A percentile compares a stretch with the other conserved stretches of the same genome.
Evolutionary conservation across 2,329 filamentous ascomycete species (phyloP).

Genomic region (Fusarium equiseti): DNA sequence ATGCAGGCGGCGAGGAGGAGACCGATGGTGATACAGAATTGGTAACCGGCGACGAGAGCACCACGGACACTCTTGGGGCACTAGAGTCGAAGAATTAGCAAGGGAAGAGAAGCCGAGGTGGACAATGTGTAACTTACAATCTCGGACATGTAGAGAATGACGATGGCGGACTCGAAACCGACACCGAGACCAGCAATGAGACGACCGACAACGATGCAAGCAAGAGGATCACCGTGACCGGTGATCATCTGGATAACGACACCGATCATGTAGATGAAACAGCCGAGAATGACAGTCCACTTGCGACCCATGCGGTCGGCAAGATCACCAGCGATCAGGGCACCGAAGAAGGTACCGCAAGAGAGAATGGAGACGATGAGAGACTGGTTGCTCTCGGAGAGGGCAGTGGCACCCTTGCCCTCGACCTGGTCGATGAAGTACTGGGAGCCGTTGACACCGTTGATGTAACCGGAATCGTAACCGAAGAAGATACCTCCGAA

Average conservation of each 20-base stretch:
- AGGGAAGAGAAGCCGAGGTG: slow-evolving; percentile 67
- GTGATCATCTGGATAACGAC: slow-evolving; percentile 58
- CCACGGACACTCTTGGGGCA: slow-evolving; percentile 40
- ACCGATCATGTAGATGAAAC: slow-evolving; percentile 77
- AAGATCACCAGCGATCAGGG: slow-evolving; percentile 81
- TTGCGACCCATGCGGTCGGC: slow-evolving; percentile 81
- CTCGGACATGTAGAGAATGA: slow-evolving; percentile 45
- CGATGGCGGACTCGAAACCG: slow-evolving; percentile 43
- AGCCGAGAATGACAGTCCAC: slow-evolving; percentile 78
- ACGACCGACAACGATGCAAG: slow-evolving; percentile 41
- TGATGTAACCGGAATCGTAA: slow-evolving; percentile 83
- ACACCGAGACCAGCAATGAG: slow-evolving; percentile 41
- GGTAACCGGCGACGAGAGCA: slow-evolving; percentile 41
- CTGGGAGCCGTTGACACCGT: slow-evolving; percentile 67
- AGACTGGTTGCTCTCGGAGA: slow-evolving; percentile 61
- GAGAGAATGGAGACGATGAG: slow-evolving; percentile 82
- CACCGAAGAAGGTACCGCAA: slow-evolving; percentile 81
- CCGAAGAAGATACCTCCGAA: slow-evolving; percentile 83
- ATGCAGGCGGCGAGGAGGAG: slow-evolving; percentile 36
- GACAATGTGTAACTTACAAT: slow-evolving; percentile 61
- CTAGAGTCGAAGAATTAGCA: slow-evolving; percentile 18
- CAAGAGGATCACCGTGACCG: slow-evolving; percentile 37
- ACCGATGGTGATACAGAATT: slow-evolving; percentile 43
- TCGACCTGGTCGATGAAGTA: slow-evolving; percentile 67
- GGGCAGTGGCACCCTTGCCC: slow-evolving; percentile 50